Evolutionary conservation across 768 basidiomycete species (phyloP).

Genomic region (Candolleomyces efflorescens): DNA sequence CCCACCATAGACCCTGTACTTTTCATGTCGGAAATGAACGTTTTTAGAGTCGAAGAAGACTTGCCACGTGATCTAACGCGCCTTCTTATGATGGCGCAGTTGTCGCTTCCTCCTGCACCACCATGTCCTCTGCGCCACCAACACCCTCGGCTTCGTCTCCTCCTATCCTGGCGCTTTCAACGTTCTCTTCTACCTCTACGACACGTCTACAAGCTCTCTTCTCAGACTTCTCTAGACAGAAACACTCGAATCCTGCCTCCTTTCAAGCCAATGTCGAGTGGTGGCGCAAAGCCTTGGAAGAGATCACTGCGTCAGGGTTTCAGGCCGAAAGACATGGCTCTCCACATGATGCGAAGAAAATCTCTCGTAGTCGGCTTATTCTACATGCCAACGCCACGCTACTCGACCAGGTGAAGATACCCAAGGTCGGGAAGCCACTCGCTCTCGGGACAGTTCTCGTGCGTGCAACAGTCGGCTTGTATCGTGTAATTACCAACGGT

Average conservation of each 20-base stretch:
- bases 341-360: background rate
- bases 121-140: slow-evolving; percentile 6
- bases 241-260: slow-evolving; percentile 77
- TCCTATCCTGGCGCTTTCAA: slow-evolving; percentile 10
- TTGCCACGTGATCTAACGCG: slow-evolving; percentile 1
- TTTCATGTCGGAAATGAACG: too few relatives aligned
- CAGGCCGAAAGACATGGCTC: slow-evolving; percentile 26
- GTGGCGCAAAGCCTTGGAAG: slow-evolving; percentile 75
- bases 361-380: slow-evolving; percentile 47
- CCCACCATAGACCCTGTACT: too few relatives aligned
- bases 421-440: slow-evolving; percentile 73
- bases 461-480: slow-evolving; percentile 29
- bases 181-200: slow-evolving; percentile 44
- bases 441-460: slow-evolving; percentile 71
- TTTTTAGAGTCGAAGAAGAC: too few relatives aligned
- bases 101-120: slow-evolving; percentile 4
- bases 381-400: slow-evolving; percentile 52
- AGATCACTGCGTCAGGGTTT: slow-evolving; percentile 53
- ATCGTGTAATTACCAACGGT: background rate
- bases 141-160: slow-evolving; percentile 2
- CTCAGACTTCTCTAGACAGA: slow-evolving; percentile 83
- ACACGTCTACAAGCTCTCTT: slow-evolving; percentile 77
- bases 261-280: slow-evolving; percentile 80
- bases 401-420: slow-evolving; percentile 56
- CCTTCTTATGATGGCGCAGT: background rate